Evolutionary conservation across 139 green algal genomes (phyloP).

Genomic region (Klebsormidium nitens): DNA sequence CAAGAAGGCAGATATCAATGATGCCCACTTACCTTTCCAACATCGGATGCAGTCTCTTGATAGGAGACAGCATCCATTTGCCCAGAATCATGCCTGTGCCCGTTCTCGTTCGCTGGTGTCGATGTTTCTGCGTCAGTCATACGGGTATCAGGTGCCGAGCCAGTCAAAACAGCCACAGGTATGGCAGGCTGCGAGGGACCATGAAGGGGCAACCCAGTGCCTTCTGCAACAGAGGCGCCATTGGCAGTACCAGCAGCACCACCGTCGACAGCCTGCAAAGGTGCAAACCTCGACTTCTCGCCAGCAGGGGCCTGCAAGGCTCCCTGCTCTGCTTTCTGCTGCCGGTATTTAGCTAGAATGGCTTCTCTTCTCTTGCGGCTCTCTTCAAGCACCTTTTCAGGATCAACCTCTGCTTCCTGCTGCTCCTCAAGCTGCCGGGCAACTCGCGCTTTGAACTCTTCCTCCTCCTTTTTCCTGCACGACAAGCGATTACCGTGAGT

Average conservation of each 20-base stretch:
- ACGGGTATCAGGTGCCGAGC: neutral
- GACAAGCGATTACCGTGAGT: constrained; percentile 1
- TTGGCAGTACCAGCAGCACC: neutral
- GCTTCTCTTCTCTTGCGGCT: constrained; percentile 24
- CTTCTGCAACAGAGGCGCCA: neutral
- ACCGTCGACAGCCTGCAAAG: neutral
- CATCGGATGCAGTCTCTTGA: too few relatives aligned
- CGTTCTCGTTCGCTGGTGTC: too few relatives aligned
- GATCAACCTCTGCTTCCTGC: constrained; percentile 32
- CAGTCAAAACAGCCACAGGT: neutral
- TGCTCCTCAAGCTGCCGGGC: constrained; percentile 2
- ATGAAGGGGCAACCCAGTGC: neutral
- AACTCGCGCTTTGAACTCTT: constrained; percentile 14
- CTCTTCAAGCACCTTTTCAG: constrained; percentile 29
- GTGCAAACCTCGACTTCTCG: neutral
- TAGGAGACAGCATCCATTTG: too few relatives aligned
- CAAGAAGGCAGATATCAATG: too few relatives aligned
- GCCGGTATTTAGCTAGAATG: constrained; percentile 40
- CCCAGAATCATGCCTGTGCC: too few relatives aligned
- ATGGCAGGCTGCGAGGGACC: neutral
- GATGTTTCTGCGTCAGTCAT: too few relatives aligned
- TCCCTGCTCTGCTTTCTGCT: constrained; percentile 25
- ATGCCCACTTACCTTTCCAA: too few relatives aligned
- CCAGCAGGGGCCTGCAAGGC: constrained; percentile 4
- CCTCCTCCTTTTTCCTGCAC: constrained; percentile 10